Base-by-base conservation (phyloP, 768 basidiomycete species). In the Suillus weaverae region DNA sequence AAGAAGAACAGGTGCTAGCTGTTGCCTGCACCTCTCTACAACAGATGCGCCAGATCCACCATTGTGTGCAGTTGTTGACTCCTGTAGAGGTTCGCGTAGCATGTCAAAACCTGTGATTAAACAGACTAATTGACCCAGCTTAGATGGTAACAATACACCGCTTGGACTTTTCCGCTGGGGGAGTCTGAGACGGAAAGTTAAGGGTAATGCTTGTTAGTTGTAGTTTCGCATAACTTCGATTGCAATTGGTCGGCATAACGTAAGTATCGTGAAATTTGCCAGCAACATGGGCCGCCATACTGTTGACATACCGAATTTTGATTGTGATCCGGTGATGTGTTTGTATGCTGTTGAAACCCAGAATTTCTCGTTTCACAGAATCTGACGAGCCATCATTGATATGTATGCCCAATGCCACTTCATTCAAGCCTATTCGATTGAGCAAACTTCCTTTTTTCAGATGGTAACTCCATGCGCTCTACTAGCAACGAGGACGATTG, bases 1-100 rank as follows among this genome's bases (percentile, higher is more conserved):
- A 38, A 66, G 48, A 22, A 77, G 61, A 46, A 72, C 70, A 35
- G 74, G 74, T n/a, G 59, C 55, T 61, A 76, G 72, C 11, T 22
- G 67, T 32, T 68, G 62, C 59, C 66, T 71, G 68, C 76, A 77
- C 35, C 66, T 71, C 60, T 77, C 74, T 14, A 76, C 38, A 1
- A 67, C 41, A 46, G 66, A 61, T 22, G 69, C 6, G 33, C 26
- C 26, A 26, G 71, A 65, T 38, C 8, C 61, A 69, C 62, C 5
- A 64, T 70, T 65, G 20, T 69, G 62, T 43, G 30, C n/a, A 20
- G 30, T n/a, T 65, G 43, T 60, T 13, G 59, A 60, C 53, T 44
- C 48, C 33, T 62, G 18, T 5, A 59, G 11, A 30, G 30, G 57
- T 59, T 41, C 39, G 26, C 39, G 57, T 13, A 59, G 39, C 57